Conservation (phyloP, 2,329 filamentous ascomycete genomes). For the Blastomyces parvus region DNA sequence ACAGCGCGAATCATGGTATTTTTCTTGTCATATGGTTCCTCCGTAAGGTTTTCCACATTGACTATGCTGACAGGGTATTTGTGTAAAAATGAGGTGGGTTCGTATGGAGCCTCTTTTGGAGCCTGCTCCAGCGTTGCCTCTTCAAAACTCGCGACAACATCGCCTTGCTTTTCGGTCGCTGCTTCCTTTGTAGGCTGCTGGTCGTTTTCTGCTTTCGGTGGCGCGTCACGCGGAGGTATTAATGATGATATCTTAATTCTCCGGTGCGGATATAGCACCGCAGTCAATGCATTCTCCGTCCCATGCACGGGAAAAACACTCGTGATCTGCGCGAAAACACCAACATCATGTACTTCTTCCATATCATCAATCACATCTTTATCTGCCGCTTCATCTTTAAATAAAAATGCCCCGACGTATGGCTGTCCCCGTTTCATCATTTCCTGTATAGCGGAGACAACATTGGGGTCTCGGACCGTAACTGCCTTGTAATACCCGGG, state of each 20-base stretch:
- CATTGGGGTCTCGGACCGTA: slow-evolving; percentile 86
- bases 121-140: slow-evolving; percentile 59
- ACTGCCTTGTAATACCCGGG: slow-evolving; percentile 99
- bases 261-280: slow-evolving; percentile 90
- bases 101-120: slow-evolving; percentile 54
- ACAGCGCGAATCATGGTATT: slow-evolving; percentile 82
- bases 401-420: slow-evolving; percentile 91
- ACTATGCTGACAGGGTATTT: slow-evolving; percentile 90
- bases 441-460: slow-evolving; percentile 84
- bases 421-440: slow-evolving; percentile 96
- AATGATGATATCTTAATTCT: slow-evolving; percentile 83
- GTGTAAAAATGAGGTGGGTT: slow-evolving; percentile 81
- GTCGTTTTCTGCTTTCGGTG: slow-evolving; percentile 26
- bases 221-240: slow-evolving; percentile 52
- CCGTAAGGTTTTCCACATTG: slow-evolving; percentile 84
- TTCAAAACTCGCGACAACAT: slow-evolving; percentile 95
- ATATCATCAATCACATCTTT: slow-evolving; percentile 85
- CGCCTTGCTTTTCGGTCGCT: slow-evolving; percentile 65
- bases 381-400: slow-evolving; percentile 92
- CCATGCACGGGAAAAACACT: slow-evolving; percentile 82
- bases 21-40: slow-evolving; percentile 84
- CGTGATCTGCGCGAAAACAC: slow-evolving; percentile 95
- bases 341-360: slow-evolving; percentile 89
- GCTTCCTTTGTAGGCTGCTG: slow-evolving; percentile 35
- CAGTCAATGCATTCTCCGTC: slow-evolving; percentile 75